A percentile compares a stretch with the other conserved stretches of the same genome.
These are phyloP conservation scores for Trichoderma afroharzianum DNA, from an alignment of 2,329 filamentous ascomycete species.

Conservation along the genomic window DNA sequence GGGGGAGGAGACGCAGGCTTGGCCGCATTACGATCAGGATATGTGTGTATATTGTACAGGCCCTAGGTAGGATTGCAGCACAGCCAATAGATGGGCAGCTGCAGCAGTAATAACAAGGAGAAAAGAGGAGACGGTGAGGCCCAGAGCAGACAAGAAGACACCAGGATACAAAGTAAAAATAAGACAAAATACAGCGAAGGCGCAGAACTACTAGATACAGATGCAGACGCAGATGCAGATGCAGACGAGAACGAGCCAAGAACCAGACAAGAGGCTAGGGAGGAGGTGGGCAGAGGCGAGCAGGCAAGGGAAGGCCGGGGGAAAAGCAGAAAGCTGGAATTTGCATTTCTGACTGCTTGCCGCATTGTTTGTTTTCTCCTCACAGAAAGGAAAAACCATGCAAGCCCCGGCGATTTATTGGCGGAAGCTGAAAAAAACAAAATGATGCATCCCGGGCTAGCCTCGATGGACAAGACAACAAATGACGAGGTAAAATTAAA, in stretches of 20 bases:
- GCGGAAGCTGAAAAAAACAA: constrained; percentile 2
- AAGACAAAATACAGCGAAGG: not conserved
- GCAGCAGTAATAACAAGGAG: not conserved
- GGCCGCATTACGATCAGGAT: not conserved
- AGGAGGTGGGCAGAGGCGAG: not conserved
- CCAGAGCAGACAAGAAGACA: not conserved
- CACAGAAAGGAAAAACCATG: not conserved
- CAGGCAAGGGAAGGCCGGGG: not conserved
- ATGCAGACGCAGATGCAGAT: not conserved
- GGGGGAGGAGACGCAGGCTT: not conserved
- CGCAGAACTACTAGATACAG: not conserved
- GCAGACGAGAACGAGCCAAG: not conserved
- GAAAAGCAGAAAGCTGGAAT: not conserved
- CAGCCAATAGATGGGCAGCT: not conserved
- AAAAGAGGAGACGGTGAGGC: not conserved
- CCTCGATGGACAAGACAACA: not conserved
- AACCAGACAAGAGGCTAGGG: not conserved
- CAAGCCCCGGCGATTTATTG: not conserved
- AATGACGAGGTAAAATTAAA: not conserved
- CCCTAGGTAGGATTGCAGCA: not conserved
- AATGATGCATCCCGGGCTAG: not conserved
- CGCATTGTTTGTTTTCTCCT: not conserved
- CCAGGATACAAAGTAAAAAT: not conserved
- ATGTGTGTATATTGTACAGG: not conserved
- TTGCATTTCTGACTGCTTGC: not conserved